Evolutionary conservation across 768 basidiomycete genomes (phyloP).

Genomic region (Psilocybe tampanensis): DNA sequence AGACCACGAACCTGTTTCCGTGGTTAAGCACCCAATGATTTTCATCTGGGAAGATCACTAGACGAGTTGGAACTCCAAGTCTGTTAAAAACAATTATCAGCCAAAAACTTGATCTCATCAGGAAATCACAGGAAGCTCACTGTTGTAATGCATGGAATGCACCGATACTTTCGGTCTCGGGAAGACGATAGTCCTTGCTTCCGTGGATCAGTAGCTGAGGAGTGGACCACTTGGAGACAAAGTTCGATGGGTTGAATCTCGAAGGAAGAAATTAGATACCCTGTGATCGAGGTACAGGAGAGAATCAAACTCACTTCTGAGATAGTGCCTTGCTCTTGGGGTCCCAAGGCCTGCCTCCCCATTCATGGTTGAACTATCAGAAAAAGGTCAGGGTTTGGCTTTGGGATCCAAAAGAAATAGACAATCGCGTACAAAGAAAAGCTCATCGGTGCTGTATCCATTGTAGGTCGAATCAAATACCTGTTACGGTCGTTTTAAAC

Average conservation of each 20-base stretch:
- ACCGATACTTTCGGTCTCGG: slow-evolving; percentile 82
- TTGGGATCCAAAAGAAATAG: not conserved
- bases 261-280: not conserved
- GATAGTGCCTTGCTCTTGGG: slow-evolving; percentile 52
- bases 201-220: slow-evolving; percentile 86
- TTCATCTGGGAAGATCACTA: slow-evolving; percentile 87
- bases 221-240: slow-evolving; percentile 82
- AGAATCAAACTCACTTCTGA: slow-evolving; percentile 49
- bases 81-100: slow-evolving; percentile 34
- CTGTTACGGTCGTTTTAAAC: slow-evolving; percentile 29
- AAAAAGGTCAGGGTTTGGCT: not conserved
- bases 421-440: slow-evolving; percentile 72
- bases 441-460: slow-evolving; percentile 89
- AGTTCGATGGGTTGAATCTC: slow-evolving; percentile 81
- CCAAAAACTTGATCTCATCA: too few species aligned
- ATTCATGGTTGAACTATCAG: slow-evolving; percentile 80
- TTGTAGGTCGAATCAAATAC: slow-evolving; percentile 79
- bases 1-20: slow-evolving; percentile 60
- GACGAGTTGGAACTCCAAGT: slow-evolving; percentile 68
- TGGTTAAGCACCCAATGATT: slow-evolving; percentile 91
- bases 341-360: slow-evolving; percentile 84
- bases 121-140: slow-evolving; percentile 42
- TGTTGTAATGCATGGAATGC: slow-evolving; percentile 87
- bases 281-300: not conserved
- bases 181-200: slow-evolving; percentile 86